A percentile compares a stretch with the other conserved stretches of the same genome.
These are phyloP conservation scores for Yamadazyma insecticola DNA, from an alignment of 805 yeast species.

Conservation along the genomic window DNA sequence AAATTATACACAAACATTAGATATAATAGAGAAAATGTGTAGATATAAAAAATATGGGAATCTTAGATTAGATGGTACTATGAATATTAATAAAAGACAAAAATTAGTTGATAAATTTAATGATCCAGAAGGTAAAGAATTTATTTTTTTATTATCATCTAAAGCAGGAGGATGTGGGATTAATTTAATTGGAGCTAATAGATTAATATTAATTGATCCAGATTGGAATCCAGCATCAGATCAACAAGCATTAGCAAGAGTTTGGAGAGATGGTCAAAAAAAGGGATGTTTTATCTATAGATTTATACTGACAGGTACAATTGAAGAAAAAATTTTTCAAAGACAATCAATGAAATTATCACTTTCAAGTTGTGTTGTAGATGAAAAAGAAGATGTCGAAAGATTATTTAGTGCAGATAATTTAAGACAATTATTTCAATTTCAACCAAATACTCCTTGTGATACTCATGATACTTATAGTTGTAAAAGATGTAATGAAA, in stretches of 20 bases:
- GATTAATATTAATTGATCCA: conserved; percentile 79
- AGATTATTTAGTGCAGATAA: conserved; percentile 82
- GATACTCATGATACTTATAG: conserved; percentile 92
- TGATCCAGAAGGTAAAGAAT: conserved; percentile 83
- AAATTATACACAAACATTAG: conserved; percentile 92
- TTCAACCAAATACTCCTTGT: conserved; percentile 61
- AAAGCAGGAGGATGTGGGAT: conserved; percentile 99
- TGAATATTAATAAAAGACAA: conserved; percentile 89
- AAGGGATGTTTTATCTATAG: conserved; percentile 94
- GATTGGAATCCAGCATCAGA: conserved; percentile 99
- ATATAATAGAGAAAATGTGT: conserved; percentile 84
- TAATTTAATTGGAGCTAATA: conserved; percentile 92
- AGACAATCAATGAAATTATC: conserved; percentile 93
- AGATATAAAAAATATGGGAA: conserved; percentile 68
- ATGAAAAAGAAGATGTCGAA: conserved; percentile 93
- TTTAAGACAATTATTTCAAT: conserved; percentile 70
- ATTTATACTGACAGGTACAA: conserved; percentile 90
- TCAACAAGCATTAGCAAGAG: conserved; percentile 95
- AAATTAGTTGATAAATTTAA: conserved; percentile 88
- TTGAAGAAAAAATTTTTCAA: conserved; percentile 94
- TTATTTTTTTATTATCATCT: conserved; percentile 82
- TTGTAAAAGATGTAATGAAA: conserved; percentile 68
- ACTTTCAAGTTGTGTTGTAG: conserved; percentile 92
- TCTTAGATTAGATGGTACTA: conserved; percentile 85
- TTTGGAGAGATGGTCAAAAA: conserved; percentile 99